A percentile compares a stretch with the other conserved stretches of the same genome.
phyloP scores from a whole-genome alignment of 306 rosid genomes.

The Castanopsis chinensis region DNA sequence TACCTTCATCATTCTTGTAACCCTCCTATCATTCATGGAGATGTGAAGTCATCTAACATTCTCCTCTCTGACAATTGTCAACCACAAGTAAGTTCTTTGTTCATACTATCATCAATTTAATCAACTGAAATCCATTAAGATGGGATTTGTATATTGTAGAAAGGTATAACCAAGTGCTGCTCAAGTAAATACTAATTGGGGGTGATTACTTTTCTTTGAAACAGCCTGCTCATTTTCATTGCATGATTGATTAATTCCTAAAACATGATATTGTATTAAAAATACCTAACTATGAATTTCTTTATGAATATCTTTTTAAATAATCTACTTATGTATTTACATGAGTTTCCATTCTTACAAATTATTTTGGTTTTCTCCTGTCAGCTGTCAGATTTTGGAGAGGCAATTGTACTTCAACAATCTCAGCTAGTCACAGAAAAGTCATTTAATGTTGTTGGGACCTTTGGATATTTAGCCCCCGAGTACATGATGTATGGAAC shows the following conservation, averaged over 20 bases:
- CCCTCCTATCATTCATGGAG: constrained; percentile 47
- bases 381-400: constrained; percentile 51
- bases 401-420: constrained; percentile 31
- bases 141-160: no score
- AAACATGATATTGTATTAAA: not conserved
- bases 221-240: no score
- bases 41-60: constrained; percentile 48
- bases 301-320: no score
- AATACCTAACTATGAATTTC: no score
- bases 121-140: no score
- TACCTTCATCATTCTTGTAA: constrained; percentile 47
- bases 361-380: not conserved
- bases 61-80: constrained; percentile 37
- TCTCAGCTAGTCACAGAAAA: constrained; percentile 15
- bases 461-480: constrained; percentile 46
- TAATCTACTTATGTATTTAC: not conserved
- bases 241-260: not conserved
- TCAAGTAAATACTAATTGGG: no score
- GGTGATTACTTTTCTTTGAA: no score
- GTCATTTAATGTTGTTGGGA: constrained; percentile 33
- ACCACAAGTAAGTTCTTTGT: constrained; percentile 34
- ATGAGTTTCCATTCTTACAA: not conserved
- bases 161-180: no score
- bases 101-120: not conserved
- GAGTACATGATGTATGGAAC: constrained; percentile 48